Evolutionary conservation across 73 alveolate genomes (phyloP), one percentile per base, ranked within the genome.

Genomic region (Loxodes magnus): DNA sequence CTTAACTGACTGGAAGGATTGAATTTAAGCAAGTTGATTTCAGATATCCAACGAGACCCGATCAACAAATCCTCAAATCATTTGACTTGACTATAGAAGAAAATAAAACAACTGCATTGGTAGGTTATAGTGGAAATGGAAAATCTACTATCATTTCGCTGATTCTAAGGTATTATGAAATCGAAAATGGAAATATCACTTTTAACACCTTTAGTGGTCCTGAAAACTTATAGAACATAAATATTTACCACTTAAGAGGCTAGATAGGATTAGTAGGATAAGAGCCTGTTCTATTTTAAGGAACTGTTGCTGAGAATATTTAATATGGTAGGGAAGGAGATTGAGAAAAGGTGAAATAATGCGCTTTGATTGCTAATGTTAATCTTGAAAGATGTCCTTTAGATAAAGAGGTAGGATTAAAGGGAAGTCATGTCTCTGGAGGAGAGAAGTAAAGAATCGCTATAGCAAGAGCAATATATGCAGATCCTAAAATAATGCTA

Each of bases 81-180:
- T n/a, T n/a, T n/a, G n/a, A n/a, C n/a, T n/a, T n/a, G n/a, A n/a
- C n/a, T n/a, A n/a, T n/a, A n/a, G n/a, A n/a, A n/a, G n/a, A n/a
- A n/a, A n/a, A n/a, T n/a, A n/a, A n/a, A n/a, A n/a, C n/a, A n/a
- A n/a, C n/a, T 28, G 89, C 80, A 0, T 41, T 75, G 4, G 83
- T 87, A 17, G 97, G 95, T 2, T 65, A 84, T 10, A 62, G 87
- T 33, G 97, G 97, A 3, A 72, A 87, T 43, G 98, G 98, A 2
- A 88, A 88, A 54, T 74, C 90, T 29, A 83, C 98, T 4, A 49
- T 88, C 7, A 75, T 78, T 3, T 70, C 71, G 62, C 61, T 80
- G 19, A 25, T 90, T 5, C 39, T 70, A 56, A 67, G 96, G 52
- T 84, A 75, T 56, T 90, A 90, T 67, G 96, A 90, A 43, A 75